Conservation (phyloP, 257 asterid genomes). For the Ocimum tenuiflorum region DNA sequence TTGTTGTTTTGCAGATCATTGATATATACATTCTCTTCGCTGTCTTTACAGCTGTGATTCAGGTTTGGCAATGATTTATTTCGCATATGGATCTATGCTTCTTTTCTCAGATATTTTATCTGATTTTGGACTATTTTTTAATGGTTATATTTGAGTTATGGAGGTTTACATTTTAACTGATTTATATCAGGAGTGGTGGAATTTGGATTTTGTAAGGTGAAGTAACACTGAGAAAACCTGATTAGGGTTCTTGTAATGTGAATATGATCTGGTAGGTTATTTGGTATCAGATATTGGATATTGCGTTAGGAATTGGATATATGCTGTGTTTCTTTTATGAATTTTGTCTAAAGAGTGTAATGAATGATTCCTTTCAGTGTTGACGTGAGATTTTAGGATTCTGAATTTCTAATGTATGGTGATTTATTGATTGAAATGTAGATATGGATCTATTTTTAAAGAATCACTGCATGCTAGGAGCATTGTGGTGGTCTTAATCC, state of each 20-base stretch:
- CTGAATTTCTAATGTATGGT: neutral
- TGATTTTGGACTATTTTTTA: neutral
- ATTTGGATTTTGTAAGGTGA: neutral
- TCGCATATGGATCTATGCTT: neutral
- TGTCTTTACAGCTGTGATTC: conserved; percentile 56
- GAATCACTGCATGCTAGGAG: neutral
- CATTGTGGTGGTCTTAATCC: neutral
- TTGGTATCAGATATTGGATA: neutral
- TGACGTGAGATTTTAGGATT: neutral
- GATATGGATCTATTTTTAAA: neutral
- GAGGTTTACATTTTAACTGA: neutral
- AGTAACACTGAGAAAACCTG: neutral
- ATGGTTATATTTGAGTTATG: neutral
- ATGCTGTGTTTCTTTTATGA: neutral
- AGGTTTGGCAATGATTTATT: conserved; percentile 35
- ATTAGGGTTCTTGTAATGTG: neutral
- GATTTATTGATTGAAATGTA: neutral
- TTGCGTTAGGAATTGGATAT: neutral
- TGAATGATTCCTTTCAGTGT: neutral
- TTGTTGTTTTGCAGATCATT: conserved; percentile 47
- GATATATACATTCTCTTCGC: conserved; percentile 71
- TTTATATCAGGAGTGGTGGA: neutral
- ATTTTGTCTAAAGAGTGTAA: neutral
- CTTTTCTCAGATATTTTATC: neutral
- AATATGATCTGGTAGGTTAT: neutral